A percentile compares a stretch with the other conserved stretches of the same genome.
Conservation (phyloP, 1,284 basidiomycete genomes). For the Pseudomicrostroma phylloplanum region DNA sequence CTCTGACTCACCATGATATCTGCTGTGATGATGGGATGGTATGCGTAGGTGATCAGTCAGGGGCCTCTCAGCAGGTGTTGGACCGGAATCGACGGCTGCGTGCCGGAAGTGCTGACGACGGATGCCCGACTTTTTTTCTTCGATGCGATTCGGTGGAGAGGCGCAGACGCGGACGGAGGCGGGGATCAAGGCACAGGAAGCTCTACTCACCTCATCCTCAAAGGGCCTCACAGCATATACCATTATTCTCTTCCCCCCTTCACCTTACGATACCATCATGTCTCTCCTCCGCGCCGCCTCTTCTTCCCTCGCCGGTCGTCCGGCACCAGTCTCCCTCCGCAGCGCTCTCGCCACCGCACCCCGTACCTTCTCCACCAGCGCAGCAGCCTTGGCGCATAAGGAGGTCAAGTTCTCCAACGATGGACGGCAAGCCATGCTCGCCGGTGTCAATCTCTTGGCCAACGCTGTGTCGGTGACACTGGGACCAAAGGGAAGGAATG, state of each 20-base stretch:
- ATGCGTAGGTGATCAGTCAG: too few species aligned
- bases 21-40: too few species aligned
- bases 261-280: constrained; percentile 19
- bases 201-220: neutral
- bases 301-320: constrained; percentile 25
- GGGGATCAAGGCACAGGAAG: constrained; percentile 18
- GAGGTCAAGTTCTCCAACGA: constrained; percentile 96
- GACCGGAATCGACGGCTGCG: too few species aligned
- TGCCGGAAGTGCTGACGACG: too few species aligned
- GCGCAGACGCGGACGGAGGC: constrained; percentile 14
- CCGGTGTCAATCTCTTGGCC: constrained; percentile 91
- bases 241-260: constrained; percentile 11
- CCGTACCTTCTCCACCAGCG: constrained; percentile 22
- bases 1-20: too few species aligned
- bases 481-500: constrained; percentile 94
- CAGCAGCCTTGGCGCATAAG: constrained; percentile 59
- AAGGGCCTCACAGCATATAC: constrained; percentile 1
- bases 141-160: constrained; percentile 9
- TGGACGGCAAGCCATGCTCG: constrained; percentile 84
- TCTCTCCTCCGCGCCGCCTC: constrained; percentile 36
- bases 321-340: constrained; percentile 22
- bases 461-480: constrained; percentile 71
- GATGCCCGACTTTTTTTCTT: constrained; percentile 7
- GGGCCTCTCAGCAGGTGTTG: too few species aligned
- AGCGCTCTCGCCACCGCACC: constrained; percentile 19